Percentiles rank a stretch among this genome's conserved stretches.
phyloP scores from a whole-genome alignment of 106 monocot species.

The Apostasia shenzhenica region DNA sequence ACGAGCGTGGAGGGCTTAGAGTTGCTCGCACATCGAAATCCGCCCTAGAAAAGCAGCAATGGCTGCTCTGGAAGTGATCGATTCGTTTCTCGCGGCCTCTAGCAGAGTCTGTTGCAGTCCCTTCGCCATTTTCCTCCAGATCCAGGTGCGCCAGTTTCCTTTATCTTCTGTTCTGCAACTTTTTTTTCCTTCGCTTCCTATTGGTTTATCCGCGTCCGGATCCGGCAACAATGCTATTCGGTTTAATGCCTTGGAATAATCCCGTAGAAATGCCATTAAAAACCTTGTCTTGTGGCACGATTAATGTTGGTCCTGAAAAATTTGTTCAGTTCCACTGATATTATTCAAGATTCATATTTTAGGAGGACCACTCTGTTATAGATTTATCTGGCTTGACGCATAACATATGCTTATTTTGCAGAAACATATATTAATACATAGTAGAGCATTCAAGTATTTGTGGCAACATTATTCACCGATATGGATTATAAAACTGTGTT shows the following conservation, averaged over 20 bases:
- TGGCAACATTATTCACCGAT: too few relatives aligned
- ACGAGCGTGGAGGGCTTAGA: not conserved
- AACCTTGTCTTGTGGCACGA: too few relatives aligned
- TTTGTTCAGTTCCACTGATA: too few relatives aligned
- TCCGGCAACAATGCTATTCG: not conserved
- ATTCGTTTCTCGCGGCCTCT: conserved; percentile 46
- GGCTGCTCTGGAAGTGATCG: conserved; percentile 34
- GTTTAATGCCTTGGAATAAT: not conserved
- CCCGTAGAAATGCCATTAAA: too few relatives aligned
- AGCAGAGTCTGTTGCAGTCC: conserved; percentile 62
- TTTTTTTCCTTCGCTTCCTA: not conserved
- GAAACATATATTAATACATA: too few relatives aligned
- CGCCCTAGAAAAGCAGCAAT: conserved; percentile 9
- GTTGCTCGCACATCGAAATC: not conserved
- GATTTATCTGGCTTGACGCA: too few relatives aligned
- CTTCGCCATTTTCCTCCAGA: conserved; percentile 84
- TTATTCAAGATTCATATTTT: too few relatives aligned
- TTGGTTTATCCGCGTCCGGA: not conserved
- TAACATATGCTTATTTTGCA: too few relatives aligned
- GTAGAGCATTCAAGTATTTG: too few relatives aligned
- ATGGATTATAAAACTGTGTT: too few relatives aligned
- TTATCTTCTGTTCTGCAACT: not conserved
- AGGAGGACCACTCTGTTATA: too few relatives aligned
- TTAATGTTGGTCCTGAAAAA: too few relatives aligned
- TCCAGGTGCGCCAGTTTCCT: conserved; percentile 52